Percentiles rank a stretch among this genome's conserved stretches.
Conservation (phyloP, 2,329 filamentous ascomycete genomes). For the Immersiporthe knoxdaviesiana region DNA sequence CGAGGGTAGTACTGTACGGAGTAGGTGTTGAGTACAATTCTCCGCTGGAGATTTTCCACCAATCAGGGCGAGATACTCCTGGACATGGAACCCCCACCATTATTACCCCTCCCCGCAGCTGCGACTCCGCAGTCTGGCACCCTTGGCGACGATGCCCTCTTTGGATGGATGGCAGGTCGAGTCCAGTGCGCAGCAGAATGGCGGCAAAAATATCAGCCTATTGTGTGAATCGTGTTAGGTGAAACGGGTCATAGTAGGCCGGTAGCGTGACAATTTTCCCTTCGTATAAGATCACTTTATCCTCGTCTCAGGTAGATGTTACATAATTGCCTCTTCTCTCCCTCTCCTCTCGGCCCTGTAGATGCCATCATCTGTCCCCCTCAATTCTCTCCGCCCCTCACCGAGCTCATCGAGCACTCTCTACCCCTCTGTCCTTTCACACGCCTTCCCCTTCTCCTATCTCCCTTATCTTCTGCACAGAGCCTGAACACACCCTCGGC, state of each 20-base stretch:
- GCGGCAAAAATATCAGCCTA: conserved; percentile 22
- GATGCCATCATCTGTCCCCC: neutral
- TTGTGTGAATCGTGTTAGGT: neutral
- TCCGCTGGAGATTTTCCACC: conserved; percentile 26
- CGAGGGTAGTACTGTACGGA: too few relatives aligned
- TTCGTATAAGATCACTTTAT: conserved; percentile 9
- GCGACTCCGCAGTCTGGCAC: conserved; percentile 6
- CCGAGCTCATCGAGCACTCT: neutral
- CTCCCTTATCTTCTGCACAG: neutral
- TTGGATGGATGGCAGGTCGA: neutral
- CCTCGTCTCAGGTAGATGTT: neutral
- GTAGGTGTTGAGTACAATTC: neutral
- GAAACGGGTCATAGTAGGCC: conserved; percentile 25
- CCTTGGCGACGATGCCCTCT: conserved; percentile 28
- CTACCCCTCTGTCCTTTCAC: neutral
- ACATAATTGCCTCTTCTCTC: neutral
- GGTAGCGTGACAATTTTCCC: conserved; percentile 17
- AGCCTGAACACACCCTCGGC: neutral
- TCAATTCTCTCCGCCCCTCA: too few relatives aligned
- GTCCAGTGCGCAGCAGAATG: neutral
- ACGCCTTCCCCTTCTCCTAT: too few relatives aligned
- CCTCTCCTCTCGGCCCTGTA: neutral
- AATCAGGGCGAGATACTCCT: conserved; percentile 16
- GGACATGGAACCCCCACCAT: conserved; percentile 20
- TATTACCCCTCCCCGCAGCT: conserved; percentile 11